A percentile compares a stretch with the other conserved stretches of the same genome.
phyloP scores from a whole-genome alignment of 2,329 filamentous ascomycete species.

The Pseudohalonectria lignicola region DNA sequence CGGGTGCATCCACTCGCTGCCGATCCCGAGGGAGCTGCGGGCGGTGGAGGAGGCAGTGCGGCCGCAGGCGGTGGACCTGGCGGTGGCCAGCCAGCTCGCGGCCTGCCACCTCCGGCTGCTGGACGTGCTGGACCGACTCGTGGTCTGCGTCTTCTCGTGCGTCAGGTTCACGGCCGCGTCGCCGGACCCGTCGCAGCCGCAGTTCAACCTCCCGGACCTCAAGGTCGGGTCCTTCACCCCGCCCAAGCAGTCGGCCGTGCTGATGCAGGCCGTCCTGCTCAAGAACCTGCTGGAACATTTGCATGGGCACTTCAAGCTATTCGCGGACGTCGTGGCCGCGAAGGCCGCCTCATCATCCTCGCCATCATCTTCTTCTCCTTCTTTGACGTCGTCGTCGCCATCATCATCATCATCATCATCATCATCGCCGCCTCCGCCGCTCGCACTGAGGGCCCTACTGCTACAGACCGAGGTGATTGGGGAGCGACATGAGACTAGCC shows the following conservation, averaged over 20 bases:
- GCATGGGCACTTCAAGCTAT: background rate
- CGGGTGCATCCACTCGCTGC: conserved; percentile 20
- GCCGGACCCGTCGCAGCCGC: conserved; percentile 16
- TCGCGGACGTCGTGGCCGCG: background rate
- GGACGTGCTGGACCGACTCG: conserved; percentile 23
- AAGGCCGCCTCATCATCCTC: background rate
- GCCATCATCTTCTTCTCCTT: background rate
- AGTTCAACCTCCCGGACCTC: conserved; percentile 25
- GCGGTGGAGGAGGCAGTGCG: conserved; percentile 6
- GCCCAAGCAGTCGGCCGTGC: conserved; percentile 18
- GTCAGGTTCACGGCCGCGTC: conserved; percentile 15
- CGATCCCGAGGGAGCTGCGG: conserved; percentile 8
- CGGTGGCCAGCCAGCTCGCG: conserved; percentile 23
- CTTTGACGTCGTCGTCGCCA: background rate
- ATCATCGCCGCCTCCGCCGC: too few species aligned
- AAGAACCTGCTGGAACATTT: conserved; percentile 18
- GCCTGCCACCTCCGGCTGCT: conserved; percentile 25
- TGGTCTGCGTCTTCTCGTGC: conserved; percentile 20
- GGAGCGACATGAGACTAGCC: background rate
- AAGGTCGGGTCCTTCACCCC: conserved; percentile 26
- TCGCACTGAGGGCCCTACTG: background rate
- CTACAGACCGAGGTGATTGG: background rate
- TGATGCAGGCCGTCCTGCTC: conserved; percentile 20
- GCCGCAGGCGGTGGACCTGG: conserved; percentile 16
- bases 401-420: background rate